Base-by-base conservation (phyloP, 2,329 filamentous ascomycete species). In the Fusarium foetens region DNA sequence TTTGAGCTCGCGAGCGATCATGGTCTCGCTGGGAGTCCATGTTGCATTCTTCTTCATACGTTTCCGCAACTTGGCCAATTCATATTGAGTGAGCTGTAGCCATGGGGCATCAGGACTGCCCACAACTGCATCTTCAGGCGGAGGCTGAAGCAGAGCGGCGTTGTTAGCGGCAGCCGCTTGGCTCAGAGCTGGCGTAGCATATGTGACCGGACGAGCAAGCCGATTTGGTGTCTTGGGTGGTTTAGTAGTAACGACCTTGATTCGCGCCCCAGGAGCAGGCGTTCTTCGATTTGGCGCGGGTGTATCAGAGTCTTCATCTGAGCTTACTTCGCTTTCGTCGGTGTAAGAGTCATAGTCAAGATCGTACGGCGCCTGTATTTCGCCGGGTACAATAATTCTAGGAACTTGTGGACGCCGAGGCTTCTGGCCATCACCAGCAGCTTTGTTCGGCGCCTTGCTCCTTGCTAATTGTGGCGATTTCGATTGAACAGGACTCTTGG, bases 11-110 rank as follows among this genome's bases (percentile, higher is more conserved):
- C 93, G 87, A 21, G 92, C 89, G 71, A 95, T 93, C 93, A 96
- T 96, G 0, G 93, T 95, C 75, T 94, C 92, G 70, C 92, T 95
- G 0, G 93, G 93, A 6, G 89, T 91, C 93, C 93, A 96, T 8
- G 93, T 91, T 0, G 93, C 92, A 77, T 96, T 96, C 86, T 96
- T 96, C 87, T 96, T 96, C 93, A 96, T 96, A 23, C 92, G 88
- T 82, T 96, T 96, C 67, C 93, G 86, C 12, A 96, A 85, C 70
- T 90, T 88, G 2, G 90, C 90, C 51, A 92, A 84, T 78, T 92
- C 90, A 70, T 88, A 91, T 21, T 86, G 83, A 11, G 90, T 92
- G 41, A 92, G 84, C 74, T 89, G 89, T 29, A 92, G 83, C 90
- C 90, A 92, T 0, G 90, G 90, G 16, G 88, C 87, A 75, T 91